Percentiles rank a stretch among this genome's conserved stretches.
Conservation (phyloP, 176 grass and related monocot genomes). For the Ampelocalamus luodianensis region DNA sequence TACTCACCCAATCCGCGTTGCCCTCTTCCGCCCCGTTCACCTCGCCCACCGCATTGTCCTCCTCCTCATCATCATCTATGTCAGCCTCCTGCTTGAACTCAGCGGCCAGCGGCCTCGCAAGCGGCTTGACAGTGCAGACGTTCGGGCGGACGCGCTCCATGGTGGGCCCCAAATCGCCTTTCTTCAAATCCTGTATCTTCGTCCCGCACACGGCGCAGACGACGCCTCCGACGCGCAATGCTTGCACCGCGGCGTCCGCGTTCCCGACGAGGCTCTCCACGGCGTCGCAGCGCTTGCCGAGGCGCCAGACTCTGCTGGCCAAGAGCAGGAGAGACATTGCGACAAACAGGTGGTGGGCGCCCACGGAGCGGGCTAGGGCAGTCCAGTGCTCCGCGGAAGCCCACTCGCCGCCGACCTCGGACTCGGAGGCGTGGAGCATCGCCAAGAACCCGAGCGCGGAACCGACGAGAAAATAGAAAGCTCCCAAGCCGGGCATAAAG, state of each 20-base stretch:
- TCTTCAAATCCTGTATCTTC: conserved; percentile 55
- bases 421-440: conserved; percentile 45
- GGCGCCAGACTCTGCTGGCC: conserved; percentile 44
- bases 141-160: conserved; percentile 2
- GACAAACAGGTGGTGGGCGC: conserved; percentile 38
- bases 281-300: conserved; percentile 45
- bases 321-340: conserved; percentile 42
- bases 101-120: conserved; percentile 34
- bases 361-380: conserved; percentile 4
- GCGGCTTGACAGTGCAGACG: conserved; percentile 11
- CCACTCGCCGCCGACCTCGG: conserved; percentile 34
- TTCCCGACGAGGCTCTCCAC: conserved; percentile 53
- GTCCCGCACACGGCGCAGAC: conserved; percentile 65
- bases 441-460: conserved; percentile 51
- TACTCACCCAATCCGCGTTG: conserved; percentile 42
- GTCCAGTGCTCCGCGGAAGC: conserved; percentile 29
- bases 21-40: conserved; percentile 41
- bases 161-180: background rate
- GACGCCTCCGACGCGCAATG: conserved; percentile 39
- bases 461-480: conserved; percentile 55
- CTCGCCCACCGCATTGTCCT: conserved; percentile 26
- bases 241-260: conserved; percentile 30
- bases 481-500: conserved; percentile 23
- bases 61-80: conserved; percentile 22
- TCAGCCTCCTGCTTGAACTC: conserved; percentile 48